A percentile compares a stretch with the other conserved stretches of the same genome.
Conservation (phyloP, 495 filamentous ascomycete species). For the Penicillium bialowiezense region DNA sequence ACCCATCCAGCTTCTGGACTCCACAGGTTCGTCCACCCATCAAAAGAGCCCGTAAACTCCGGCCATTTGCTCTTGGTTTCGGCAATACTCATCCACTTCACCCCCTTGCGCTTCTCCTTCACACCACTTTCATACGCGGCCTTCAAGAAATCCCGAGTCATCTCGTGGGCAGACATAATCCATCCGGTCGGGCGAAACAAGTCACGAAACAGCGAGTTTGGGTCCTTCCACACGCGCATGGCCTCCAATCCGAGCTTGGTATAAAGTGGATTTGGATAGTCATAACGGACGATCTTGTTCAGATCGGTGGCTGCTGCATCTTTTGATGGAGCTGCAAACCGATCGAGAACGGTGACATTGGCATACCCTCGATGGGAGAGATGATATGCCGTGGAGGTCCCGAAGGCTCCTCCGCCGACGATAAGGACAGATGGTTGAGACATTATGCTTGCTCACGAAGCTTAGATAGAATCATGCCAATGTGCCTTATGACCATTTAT, state of each 20-base stretch:
- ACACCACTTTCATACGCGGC: no score
- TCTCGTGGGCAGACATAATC: conserved; percentile 12
- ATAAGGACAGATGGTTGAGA: conserved; percentile 22
- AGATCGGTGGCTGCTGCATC: conserved; percentile 28
- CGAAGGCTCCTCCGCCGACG: conserved; percentile 39
- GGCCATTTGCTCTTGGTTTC: neutral
- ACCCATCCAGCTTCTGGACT: conserved; percentile 34
- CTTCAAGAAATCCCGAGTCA: no score
- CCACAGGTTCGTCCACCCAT: conserved; percentile 30
- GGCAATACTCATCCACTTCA: no score
- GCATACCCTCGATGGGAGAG: conserved; percentile 25
- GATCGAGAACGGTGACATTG: conserved; percentile 29
- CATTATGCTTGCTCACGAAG: no score
- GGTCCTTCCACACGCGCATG: conserved; percentile 14
- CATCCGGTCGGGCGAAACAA: conserved; percentile 33
- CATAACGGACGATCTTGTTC: conserved; percentile 31
- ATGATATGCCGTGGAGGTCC: conserved; percentile 40
- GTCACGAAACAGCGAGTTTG: conserved; percentile 19
- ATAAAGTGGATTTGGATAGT: conserved; percentile 29
- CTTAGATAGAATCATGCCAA: no score
- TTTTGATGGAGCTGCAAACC: conserved; percentile 26
- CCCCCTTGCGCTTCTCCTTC: no score
- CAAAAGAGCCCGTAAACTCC: conserved; percentile 21
- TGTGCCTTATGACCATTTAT: no score
- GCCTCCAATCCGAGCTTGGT: conserved; percentile 21